Base-by-base conservation (phyloP, 768 basidiomycete genomes). In the Boletus pseudo-olivaceus region DNA sequence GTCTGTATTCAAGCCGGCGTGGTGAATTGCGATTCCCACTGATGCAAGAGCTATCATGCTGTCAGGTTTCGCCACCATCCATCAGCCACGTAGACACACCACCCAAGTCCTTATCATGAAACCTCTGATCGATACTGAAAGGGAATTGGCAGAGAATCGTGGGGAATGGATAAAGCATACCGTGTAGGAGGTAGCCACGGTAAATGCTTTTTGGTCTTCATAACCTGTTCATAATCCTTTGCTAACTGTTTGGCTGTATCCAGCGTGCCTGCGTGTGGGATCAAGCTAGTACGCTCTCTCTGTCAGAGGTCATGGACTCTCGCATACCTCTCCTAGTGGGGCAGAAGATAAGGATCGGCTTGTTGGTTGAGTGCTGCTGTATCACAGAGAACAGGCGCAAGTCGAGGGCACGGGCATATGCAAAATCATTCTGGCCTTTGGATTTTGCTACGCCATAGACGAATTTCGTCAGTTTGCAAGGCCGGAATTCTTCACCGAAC, bases 401-500 rank as follows among this genome's bases (percentile, higher is more conserved):
- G 65, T 95, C 90, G 12, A 98, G 78, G 5, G 72, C 77, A 54
- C 79, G 82, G 3, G 79, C 77, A 65, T 93, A 94, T 14, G 78
- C 78, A 64, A 92, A 95, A 58, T 93, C 90, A 61, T 94, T 96
- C 49, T 82, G 78, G 44, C 77, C 76, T 58, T 77, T 83, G 38
- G 75, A 68, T 38, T 84, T 81, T 20, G 79, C 76, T 56, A 90
- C 81, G 2, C 88, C 87, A 59, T 90, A 80, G 10, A 97, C 89
- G 61, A 82, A 75, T 48, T 85, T 80, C 4, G 76, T 81, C 7
- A 96, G 77, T 63, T 83, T 84, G 72, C 93, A 95, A 2, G 96
- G 93, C 27, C 96, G 79, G 64, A 84, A 98, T 51, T 90, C 88
- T 65, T 98, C 93, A 10, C 91, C 93, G 57, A 99, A 98, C 93